Evolutionary conservation across 2,329 filamentous ascomycete genomes (phyloP).

Genomic region (Scedosporium boydii): DNA sequence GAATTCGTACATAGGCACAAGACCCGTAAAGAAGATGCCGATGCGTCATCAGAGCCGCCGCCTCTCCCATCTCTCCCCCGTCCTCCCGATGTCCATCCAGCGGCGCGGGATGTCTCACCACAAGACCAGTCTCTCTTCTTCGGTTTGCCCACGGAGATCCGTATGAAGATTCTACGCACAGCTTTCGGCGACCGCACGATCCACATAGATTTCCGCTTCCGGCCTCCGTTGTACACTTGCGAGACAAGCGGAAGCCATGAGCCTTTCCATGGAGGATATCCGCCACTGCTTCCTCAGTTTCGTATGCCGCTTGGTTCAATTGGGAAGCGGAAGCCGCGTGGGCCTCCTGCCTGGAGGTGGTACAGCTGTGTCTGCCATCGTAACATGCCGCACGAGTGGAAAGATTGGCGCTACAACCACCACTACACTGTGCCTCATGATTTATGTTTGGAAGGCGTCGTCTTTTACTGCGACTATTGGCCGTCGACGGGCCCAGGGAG

Average conservation of each 20-base stretch:
- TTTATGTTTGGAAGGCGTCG: neutral
- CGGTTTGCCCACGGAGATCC: conserved; percentile 16
- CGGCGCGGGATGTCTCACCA: neutral
- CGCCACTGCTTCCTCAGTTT: no score
- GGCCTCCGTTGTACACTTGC: conserved; percentile 11
- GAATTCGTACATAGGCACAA: no score
- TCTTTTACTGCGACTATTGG: conserved; percentile 11
- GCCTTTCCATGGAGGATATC: conserved; percentile 7
- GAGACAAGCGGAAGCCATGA: conserved; percentile 5
- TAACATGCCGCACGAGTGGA: conserved; percentile 9
- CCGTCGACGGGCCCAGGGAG: conserved; percentile 11
- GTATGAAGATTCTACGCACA: conserved; percentile 13
- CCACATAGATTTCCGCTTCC: conserved; percentile 16
- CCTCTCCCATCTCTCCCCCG: no score
- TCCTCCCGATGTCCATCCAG: no score
- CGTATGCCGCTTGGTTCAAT: no score
- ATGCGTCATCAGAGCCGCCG: no score
- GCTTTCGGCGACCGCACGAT: conserved; percentile 14
- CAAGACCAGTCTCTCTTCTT: conserved; percentile 6
- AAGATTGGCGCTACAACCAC: conserved; percentile 10
- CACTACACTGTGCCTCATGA: neutral
- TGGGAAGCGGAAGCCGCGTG: neutral
- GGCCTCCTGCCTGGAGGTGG: conserved; percentile 14
- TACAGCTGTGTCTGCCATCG: conserved; percentile 18
- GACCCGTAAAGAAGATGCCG: no score